Conservation (phyloP, 345 rosid species). For the Eucalyptus lansdowneana region DNA sequence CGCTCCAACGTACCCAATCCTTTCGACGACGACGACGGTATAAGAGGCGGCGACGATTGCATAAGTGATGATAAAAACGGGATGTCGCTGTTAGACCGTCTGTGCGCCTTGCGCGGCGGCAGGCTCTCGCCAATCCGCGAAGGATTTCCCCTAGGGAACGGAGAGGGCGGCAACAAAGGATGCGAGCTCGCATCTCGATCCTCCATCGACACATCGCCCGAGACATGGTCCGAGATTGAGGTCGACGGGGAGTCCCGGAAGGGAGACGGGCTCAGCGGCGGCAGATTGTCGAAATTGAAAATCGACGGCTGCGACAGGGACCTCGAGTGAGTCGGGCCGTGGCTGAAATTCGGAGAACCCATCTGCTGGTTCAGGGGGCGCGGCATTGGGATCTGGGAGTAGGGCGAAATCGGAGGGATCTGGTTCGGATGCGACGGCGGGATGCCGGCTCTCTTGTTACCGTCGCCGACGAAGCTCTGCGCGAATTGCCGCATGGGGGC, state of each 20-base stretch:
- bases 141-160: slow-evolving; percentile 37
- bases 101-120: slow-evolving; percentile 76
- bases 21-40: slow-evolving; percentile 15
- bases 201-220: slow-evolving; percentile 50
- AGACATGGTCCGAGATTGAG: slow-evolving; percentile 27
- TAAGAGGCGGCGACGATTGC: slow-evolving; percentile 50
- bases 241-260: slow-evolving; percentile 33
- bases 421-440: slow-evolving; percentile 88
- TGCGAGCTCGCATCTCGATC: slow-evolving; percentile 45
- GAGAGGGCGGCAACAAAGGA: slow-evolving; percentile 56
- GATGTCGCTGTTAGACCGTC: slow-evolving; percentile 84
- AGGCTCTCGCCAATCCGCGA: slow-evolving; percentile 42
- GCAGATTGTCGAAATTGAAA: slow-evolving; percentile 70
- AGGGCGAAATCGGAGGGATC: slow-evolving; percentile 82
- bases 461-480: slow-evolving; percentile 22
- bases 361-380: slow-evolving; percentile 39
- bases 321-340: slow-evolving; percentile 54
- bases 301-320: slow-evolving; percentile 83
- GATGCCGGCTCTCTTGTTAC: slow-evolving; percentile 49
- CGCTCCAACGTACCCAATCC: slow-evolving; percentile 32
- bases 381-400: slow-evolving; percentile 70
- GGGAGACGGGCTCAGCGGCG: slow-evolving; percentile 71
- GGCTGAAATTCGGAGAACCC: slow-evolving; percentile 31
- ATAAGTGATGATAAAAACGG: slow-evolving; percentile 48
- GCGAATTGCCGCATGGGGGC: slow-evolving; percentile 41